A percentile compares a stretch with the other conserved stretches of the same genome.
These are phyloP conservation scores for Kentomonas sorsogonicus DNA, from an alignment of 208 protist genomes.

Conservation along the genomic window DNA sequence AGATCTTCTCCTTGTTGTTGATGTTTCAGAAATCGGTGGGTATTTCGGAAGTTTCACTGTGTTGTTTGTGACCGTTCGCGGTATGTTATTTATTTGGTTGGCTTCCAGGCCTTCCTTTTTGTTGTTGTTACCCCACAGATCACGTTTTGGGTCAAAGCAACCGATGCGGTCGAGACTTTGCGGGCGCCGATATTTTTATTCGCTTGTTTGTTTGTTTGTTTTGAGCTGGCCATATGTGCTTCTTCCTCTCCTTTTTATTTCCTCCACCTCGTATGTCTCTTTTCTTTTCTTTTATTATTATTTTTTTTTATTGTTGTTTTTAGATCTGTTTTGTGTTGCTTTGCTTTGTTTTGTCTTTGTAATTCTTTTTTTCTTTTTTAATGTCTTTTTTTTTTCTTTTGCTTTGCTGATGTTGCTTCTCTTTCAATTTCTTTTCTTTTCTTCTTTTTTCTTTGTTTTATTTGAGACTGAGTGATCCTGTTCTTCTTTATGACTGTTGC, in stretches of 20 bases:
- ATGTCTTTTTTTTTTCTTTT: slow-evolving; percentile 7
- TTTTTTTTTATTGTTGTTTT: slow-evolving; percentile 3
- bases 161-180: no score
- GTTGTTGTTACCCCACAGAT: no score
- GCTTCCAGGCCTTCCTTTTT: no score
- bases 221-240: no score
- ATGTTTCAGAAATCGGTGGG: no score
- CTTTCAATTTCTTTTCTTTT: slow-evolving; percentile 6
- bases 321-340: slow-evolving; percentile 10
- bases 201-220: no score
- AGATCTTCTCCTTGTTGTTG: slow-evolving; percentile 5
- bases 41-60: background rate
- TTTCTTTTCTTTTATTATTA: slow-evolving; percentile 5
- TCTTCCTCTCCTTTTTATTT: no score
- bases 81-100: no score
- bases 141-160: no score
- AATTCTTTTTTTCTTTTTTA: slow-evolving; percentile 31
- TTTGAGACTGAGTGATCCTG: background rate
- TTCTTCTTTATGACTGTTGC: slow-evolving; percentile 10
- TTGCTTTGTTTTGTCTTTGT: slow-evolving; percentile 9
- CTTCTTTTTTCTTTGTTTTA: slow-evolving; percentile 14
- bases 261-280: slow-evolving; percentile 2
- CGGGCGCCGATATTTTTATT: no score
- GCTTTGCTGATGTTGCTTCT: slow-evolving; percentile 7
- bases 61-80: background rate